These are phyloP conservation scores for Talaromyces sp. DNA, from an alignment of 2,329 filamentous ascomycete species.

Conservation along the genomic window DNA sequence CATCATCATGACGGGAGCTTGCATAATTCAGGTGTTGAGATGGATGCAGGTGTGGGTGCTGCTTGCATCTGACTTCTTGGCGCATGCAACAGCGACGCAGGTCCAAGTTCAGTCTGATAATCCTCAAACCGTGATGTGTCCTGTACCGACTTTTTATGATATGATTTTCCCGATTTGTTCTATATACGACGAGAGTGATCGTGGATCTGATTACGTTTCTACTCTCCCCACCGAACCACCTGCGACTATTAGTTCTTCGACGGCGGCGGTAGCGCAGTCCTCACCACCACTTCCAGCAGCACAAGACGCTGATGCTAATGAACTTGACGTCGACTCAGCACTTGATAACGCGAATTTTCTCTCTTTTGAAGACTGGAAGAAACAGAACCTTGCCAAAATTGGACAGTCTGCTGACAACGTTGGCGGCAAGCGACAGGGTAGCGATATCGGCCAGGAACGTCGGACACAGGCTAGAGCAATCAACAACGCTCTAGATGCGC, in stretches of 20 bases:
- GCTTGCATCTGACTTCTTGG: conserved; percentile 12
- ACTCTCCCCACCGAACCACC: not conserved
- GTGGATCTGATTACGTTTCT: not conserved
- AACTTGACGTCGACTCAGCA: conserved; percentile 59
- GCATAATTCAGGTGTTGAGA: conserved; percentile 8
- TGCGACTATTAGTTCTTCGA: conserved; percentile 7
- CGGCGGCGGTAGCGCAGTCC: not conserved
- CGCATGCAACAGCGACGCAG: not conserved
- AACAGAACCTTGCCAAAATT: conserved; percentile 77
- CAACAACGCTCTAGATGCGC: conserved; percentile 66
- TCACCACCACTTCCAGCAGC: not conserved
- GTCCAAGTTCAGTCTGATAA: not conserved
- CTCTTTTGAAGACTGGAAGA: conserved; percentile 98
- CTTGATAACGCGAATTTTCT: conserved; percentile 78
- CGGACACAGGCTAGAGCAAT: conserved; percentile 49
- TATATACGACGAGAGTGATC: conserved; percentile 1
- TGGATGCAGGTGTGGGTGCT: conserved; percentile 15
- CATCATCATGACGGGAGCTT: conserved; percentile 3
- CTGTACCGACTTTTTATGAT: not conserved
- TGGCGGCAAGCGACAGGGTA: conserved; percentile 53
- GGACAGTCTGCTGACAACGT: conserved; percentile 70
- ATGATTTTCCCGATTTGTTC: conserved; percentile 10
- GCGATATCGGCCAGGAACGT: conserved; percentile 46
- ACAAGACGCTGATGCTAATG: conserved; percentile 27
- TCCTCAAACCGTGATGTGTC: not conserved